Evolutionary conservation across 495 filamentous ascomycete genomes (phyloP).

Genomic region (Hypoxylon cercidicola): DNA sequence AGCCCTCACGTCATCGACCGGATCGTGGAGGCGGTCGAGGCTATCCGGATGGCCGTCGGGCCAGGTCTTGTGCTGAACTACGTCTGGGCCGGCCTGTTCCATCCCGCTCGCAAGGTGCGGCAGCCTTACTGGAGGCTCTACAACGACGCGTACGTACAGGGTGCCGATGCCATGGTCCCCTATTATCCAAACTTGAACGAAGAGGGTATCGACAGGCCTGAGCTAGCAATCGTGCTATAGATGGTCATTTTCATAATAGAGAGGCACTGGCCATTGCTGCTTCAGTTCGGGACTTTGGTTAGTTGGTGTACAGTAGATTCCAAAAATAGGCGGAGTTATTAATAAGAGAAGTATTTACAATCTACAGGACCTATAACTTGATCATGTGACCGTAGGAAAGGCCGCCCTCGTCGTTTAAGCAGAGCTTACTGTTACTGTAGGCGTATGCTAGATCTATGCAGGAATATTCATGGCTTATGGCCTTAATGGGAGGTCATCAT

Average conservation of each 20-base stretch:
- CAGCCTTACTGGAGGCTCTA: slow-evolving; percentile 94
- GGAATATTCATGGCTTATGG: too few species aligned
- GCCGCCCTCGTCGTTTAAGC: neutral
- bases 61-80: slow-evolving; percentile 95
- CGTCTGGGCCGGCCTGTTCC: slow-evolving; percentile 96
- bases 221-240: slow-evolving; percentile 86
- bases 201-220: slow-evolving; percentile 76
- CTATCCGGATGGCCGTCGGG: slow-evolving; percentile 93
- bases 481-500: too few species aligned
- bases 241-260: slow-evolving; percentile 1
- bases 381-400: neutral
- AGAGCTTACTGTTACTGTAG: neutral
- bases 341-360: neutral
- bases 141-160: slow-evolving; percentile 96
- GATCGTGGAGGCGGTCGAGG: slow-evolving; percentile 95
- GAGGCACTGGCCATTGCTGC: slow-evolving; percentile 5
- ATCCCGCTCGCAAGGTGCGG: slow-evolving; percentile 93
- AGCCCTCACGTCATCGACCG: slow-evolving; percentile 98
- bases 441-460: neutral
- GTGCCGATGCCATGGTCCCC: slow-evolving; percentile 92
- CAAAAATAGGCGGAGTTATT: slow-evolving; percentile 4
- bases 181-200: slow-evolving; percentile 89
- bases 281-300: slow-evolving; percentile 15
- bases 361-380: neutral
- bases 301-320: slow-evolving; percentile 32